phyloP scores from a whole-genome alignment of 768 basidiomycete genomes.

The Leucocoprinus birnbaumii region DNA sequence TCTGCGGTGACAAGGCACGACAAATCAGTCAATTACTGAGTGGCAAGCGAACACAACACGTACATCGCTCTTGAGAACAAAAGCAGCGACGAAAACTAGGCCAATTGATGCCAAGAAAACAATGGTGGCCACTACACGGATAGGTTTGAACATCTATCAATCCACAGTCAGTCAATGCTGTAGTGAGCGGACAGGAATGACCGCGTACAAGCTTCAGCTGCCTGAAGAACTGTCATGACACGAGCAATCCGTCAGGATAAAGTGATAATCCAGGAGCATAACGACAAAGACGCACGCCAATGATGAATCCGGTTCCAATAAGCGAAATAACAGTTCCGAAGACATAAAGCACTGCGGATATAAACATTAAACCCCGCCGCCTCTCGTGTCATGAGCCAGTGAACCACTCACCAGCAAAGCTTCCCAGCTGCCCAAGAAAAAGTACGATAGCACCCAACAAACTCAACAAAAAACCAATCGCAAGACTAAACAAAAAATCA shows the following conservation, averaged over 20 bases:
- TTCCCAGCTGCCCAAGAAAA: constrained; percentile 62
- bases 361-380: too few relatives aligned
- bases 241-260: constrained; percentile 2
- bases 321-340: constrained; percentile 82
- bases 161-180: neutral
- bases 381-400: neutral
- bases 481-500: too few relatives aligned
- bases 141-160: constrained; percentile 91
- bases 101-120: constrained; percentile 76
- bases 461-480: constrained; percentile 76
- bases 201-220: constrained; percentile 77
- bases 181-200: neutral
- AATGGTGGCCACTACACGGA: constrained; percentile 79
- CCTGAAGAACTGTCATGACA: constrained; percentile 57
- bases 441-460: constrained; percentile 76
- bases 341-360: constrained; percentile 71
- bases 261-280: neutral
- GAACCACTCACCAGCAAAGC: constrained; percentile 68
- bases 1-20: constrained; percentile 28
- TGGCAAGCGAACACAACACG: constrained; percentile 22
- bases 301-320: constrained; percentile 86
- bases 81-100: constrained; percentile 84
- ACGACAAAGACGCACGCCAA: constrained; percentile 60
- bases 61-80: constrained; percentile 68
- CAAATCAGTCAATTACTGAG: constrained; percentile 2